Percentiles rank a stretch among this genome's conserved stretches.
These are phyloP conservation scores for Aspergillus nidulans DNA, from an alignment of 495 filamentous ascomycete species.

Conservation along the genomic window DNA sequence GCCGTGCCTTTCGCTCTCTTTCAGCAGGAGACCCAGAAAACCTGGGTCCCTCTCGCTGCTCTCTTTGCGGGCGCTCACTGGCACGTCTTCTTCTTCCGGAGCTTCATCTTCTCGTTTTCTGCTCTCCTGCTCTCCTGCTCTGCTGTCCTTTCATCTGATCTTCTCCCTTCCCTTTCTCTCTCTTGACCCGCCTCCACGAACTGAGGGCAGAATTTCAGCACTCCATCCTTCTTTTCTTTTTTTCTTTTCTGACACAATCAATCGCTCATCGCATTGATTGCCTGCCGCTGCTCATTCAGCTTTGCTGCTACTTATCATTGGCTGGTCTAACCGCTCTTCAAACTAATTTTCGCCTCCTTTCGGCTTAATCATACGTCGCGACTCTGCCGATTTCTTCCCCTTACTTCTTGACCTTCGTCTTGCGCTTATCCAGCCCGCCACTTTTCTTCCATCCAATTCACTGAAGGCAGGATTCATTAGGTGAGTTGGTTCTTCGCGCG, in stretches of 20 bases:
- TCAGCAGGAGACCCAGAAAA: too few species aligned
- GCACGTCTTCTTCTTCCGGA: background rate
- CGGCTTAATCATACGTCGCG: conserved; percentile 15
- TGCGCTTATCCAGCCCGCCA: conserved; percentile 14
- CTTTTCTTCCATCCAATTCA: background rate
- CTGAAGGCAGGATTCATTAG: conserved; percentile 6
- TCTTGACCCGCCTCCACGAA: background rate
- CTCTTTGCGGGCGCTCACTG: background rate
- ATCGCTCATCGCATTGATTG: conserved; percentile 5
- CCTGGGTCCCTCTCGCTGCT: background rate
- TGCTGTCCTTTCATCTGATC: conserved; percentile 6
- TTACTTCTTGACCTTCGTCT: conserved; percentile 16
- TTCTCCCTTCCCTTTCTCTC: conserved; percentile 1
- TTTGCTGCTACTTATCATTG: conserved; percentile 8
- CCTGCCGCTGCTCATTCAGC: conserved; percentile 2
- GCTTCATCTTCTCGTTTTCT: conserved; percentile 13
- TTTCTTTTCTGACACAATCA: conserved; percentile 6
- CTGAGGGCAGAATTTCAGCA: background rate
- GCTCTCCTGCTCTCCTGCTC: conserved; percentile 5
- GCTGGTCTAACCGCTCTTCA: conserved; percentile 6
- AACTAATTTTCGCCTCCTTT: conserved; percentile 23
- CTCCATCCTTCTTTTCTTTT: conserved; percentile 11
- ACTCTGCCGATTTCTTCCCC: conserved; percentile 20
- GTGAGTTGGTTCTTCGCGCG: conserved; percentile 2
- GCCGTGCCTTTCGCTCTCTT: background rate